Evolutionary conservation across 2,329 filamentous ascomycete species (phyloP), one percentile per base, ranked within the genome.

Genomic region (Aspergillus viridinutans): DNA sequence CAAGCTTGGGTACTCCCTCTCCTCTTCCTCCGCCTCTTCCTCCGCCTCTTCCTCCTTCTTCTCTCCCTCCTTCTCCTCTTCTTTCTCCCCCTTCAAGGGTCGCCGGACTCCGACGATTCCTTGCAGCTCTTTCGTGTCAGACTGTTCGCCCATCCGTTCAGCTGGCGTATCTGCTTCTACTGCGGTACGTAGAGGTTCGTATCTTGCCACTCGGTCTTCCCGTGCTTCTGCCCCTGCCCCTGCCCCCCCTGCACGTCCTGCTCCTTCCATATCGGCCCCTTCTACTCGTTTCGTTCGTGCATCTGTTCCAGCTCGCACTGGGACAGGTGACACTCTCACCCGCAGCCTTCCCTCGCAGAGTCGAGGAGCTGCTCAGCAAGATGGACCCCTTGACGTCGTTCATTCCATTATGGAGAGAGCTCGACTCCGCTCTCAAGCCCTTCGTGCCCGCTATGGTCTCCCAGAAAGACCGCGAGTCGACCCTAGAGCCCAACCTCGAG

Each of bases 151-250:
- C 49, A 47, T 47, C 43, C 5, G 43, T 25, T 49, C 53, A 50
- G 42, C 60, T 55, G 54, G 47, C 49, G 53, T 59, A 50, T 56
- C 52, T 40, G 60, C 60, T 25, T 61, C 59, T 52, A n/a, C 40
- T 49, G 52, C 56, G 56, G 47, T 54, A 49, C 52, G 60, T 43
- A 53, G 57, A 40, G 59, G 59, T 17, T 64, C 64, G 10, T 60
- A 59, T 55, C 60, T 66, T 20, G 60, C 64, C 35, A 38, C 62
- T 55, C 59, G 58, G 57, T 50, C 54, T 10, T 47, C 56, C 29
- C 25, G 49, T 45, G 14, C 53, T 55, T 53, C 29, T 50, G 53
- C 52, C 45, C 40, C 60, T 42, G 47, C 53, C 50, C 14, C 42
- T 21, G 32, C 20, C 17, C 35, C 58, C 1, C 42, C 43, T 14